phyloP scores from a whole-genome alignment of 441 rosid species.

The Viola pubescens region DNA sequence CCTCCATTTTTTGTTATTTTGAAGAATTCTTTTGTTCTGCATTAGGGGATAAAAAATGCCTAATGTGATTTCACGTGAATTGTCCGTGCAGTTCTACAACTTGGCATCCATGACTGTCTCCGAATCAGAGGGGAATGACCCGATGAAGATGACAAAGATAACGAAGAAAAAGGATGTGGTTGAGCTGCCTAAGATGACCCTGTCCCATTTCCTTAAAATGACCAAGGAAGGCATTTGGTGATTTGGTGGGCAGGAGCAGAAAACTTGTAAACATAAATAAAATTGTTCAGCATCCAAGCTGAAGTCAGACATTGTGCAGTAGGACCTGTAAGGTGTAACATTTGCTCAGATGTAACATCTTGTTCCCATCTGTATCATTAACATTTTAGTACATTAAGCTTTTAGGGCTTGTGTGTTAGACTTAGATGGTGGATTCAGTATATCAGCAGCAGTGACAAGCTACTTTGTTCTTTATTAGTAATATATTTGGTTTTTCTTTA shows the following conservation, averaged over 20 bases:
- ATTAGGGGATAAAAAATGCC: background rate
- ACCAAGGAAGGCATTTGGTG: slow-evolving; percentile 84
- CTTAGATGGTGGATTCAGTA: too few relatives aligned
- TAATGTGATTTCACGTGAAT: background rate
- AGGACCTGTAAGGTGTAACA: background rate
- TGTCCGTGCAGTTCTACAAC: slow-evolving; percentile 61
- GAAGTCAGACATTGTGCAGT: background rate
- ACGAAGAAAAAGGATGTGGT: slow-evolving; percentile 32
- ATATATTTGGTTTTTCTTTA: too few relatives aligned
- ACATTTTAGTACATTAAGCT: too few relatives aligned
- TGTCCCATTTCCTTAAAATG: slow-evolving; percentile 68
- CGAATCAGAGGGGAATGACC: slow-evolving; percentile 32
- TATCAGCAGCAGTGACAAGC: too few relatives aligned
- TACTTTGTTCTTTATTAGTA: too few relatives aligned
- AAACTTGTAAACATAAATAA: slow-evolving; percentile 24
- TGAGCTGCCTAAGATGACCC: slow-evolving; percentile 52
- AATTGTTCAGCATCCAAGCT: background rate
- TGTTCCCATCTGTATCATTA: background rate
- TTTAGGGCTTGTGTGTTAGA: too few relatives aligned
- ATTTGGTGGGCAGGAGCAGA: slow-evolving; percentile 12
- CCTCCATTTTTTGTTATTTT: background rate
- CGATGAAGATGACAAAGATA: slow-evolving; percentile 51
- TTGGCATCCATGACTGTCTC: slow-evolving; percentile 58
- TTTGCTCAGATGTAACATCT: background rate
- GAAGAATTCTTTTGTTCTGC: too few relatives aligned